Percentiles rank a stretch among this genome's conserved stretches.
Conservation (phyloP, 1,139 yeast genomes). For the Kluyveromyces sp. region DNA sequence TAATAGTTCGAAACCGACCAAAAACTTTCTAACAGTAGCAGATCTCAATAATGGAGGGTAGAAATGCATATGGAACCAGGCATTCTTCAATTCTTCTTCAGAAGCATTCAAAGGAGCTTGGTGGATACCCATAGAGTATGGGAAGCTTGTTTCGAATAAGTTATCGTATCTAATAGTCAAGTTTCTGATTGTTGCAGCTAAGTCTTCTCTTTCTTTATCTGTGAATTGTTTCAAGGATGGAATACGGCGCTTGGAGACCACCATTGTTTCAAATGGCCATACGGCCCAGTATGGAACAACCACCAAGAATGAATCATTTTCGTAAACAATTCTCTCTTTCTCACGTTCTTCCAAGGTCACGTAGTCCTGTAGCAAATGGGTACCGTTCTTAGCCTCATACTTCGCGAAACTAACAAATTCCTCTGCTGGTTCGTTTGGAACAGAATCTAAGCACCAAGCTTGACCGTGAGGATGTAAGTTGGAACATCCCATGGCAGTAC, state of each 20-base stretch:
- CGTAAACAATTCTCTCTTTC: conserved; percentile 45
- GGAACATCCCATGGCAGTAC: conserved; percentile 76
- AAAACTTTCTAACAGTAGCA: conserved; percentile 67
- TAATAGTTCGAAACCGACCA: conserved; percentile 71
- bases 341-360: conserved; percentile 50
- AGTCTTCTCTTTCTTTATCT: conserved; percentile 43
- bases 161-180: conserved; percentile 67
- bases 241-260: conserved; percentile 49
- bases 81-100: conserved; percentile 34
- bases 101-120: conserved; percentile 52
- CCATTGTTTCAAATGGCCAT: conserved; percentile 73
- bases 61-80: conserved; percentile 73
- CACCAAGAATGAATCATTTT: conserved; percentile 58
- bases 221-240: conserved; percentile 45
- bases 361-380: conserved; percentile 57
- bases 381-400: conserved; percentile 39
- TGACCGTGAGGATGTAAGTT: conserved; percentile 79
- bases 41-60: conserved; percentile 71
- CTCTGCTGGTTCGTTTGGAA: conserved; percentile 62
- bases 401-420: conserved; percentile 47
- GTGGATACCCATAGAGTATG: conserved; percentile 77
- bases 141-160: conserved; percentile 61
- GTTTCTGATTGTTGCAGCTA: conserved; percentile 47
- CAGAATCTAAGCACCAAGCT: conserved; percentile 64
- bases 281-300: conserved; percentile 79